A percentile compares a stretch with the other conserved stretches of the same genome.
Evolutionary conservation across 352 stramenopile species (phyloP).

Genomic region (Globisporangium megalacanthum): DNA sequence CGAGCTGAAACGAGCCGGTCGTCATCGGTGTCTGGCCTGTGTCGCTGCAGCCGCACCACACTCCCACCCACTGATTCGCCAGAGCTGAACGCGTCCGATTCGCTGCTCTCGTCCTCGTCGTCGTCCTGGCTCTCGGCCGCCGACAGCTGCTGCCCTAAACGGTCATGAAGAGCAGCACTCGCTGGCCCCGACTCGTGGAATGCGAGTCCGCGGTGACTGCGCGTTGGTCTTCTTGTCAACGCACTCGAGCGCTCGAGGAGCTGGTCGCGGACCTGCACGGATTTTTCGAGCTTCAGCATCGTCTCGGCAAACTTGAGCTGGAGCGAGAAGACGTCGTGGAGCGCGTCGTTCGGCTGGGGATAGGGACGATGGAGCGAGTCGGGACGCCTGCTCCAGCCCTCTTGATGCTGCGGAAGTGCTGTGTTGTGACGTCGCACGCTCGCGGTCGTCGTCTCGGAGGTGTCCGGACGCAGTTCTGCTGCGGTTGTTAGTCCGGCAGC

Average conservation of each 20-base stretch:
- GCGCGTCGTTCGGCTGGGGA: conserved; percentile 18
- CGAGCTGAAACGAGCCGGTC: neutral
- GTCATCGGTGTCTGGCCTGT: neutral
- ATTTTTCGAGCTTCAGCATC: conserved; percentile 66
- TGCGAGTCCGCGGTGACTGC: neutral
- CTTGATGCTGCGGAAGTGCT: neutral
- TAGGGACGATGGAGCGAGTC: neutral
- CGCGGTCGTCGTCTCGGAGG: neutral
- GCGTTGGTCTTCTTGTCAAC: neutral
- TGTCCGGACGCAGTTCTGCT: neutral
- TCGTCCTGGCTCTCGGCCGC: conserved; percentile 17
- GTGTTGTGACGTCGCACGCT: neutral
- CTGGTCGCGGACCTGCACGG: conserved; percentile 49
- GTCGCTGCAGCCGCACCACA: conserved; percentile 6
- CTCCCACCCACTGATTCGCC: conserved; percentile 24
- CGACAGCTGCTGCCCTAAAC: neutral
- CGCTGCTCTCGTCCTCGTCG: conserved; percentile 10
- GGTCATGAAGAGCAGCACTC: conserved; percentile 1
- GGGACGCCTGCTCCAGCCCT: no score
- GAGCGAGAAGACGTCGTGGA: conserved; percentile 61
- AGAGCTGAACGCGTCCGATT: conserved; percentile 29
- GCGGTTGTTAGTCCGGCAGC: neutral
- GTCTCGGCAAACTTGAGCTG: conserved; percentile 70
- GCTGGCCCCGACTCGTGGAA: neutral
- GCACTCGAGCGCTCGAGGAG: conserved; percentile 21